Conservation (phyloP, 2,329 filamentous ascomycete genomes). For the Dissoconium aciculare region DNA sequence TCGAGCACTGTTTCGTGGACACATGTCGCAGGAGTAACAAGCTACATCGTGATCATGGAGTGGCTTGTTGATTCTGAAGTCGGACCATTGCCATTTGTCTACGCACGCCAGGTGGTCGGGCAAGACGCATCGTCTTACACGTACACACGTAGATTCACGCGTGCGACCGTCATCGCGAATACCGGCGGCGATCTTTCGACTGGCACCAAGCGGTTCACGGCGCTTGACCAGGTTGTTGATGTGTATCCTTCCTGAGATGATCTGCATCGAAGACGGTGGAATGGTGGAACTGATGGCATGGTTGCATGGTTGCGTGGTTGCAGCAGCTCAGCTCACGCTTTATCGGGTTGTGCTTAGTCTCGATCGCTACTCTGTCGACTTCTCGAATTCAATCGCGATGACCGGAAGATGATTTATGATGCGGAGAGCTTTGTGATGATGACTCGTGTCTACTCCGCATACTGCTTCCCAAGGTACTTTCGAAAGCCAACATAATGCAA, state of each 20-base stretch:
- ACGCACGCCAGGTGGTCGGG: background rate
- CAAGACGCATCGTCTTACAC: background rate
- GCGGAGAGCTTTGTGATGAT: too few relatives aligned
- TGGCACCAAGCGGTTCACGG: background rate
- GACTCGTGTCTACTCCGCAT: too few relatives aligned
- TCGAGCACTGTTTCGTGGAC: conserved; percentile 1
- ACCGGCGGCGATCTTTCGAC: background rate
- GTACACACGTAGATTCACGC: background rate
- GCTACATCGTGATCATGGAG: conserved; percentile 2
- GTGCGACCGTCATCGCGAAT: background rate
- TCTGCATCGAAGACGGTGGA: too few relatives aligned
- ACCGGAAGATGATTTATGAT: too few relatives aligned
- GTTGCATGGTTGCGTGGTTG: too few relatives aligned
- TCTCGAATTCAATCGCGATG: too few relatives aligned
- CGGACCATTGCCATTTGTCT: background rate
- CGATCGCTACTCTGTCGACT: too few relatives aligned
- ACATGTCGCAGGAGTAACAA: conserved; percentile 1
- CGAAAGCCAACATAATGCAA: conserved; percentile 21
- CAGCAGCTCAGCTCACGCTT: too few relatives aligned
- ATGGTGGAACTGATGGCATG: too few relatives aligned
- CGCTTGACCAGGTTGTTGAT: background rate
- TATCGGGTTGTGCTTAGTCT: too few relatives aligned
- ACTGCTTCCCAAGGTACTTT: conserved; percentile 22
- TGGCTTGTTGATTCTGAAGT: conserved; percentile 2
- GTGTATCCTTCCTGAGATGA: background rate